Base-by-base conservation (phyloP, 2,329 filamentous ascomycete genomes). In the Colletotrichum lindemuthianum region DNA sequence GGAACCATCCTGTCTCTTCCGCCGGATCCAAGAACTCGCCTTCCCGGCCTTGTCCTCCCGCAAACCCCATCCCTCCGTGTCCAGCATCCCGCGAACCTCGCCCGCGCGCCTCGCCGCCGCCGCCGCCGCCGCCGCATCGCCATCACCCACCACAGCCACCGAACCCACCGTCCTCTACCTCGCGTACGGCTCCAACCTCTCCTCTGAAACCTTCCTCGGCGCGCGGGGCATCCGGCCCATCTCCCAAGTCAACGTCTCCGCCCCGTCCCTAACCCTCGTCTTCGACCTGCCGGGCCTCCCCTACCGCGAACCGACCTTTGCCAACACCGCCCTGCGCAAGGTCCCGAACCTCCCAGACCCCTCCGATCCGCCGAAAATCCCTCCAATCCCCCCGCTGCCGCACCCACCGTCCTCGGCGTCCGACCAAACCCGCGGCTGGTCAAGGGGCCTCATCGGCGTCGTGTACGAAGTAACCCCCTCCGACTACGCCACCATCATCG, bases 151-250 rank as follows among this genome's bases (percentile, higher is more conserved):
- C 47, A 52, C 70, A 37, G 57, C 58, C 61, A 4, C 39, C 2
- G 41, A 59, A 5, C 69, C 70, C 12, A 91, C 90, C 1, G 83
- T 93, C 33, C 84, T 94, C 55, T 95, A 95, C 75, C 86, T 95
- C 24, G 95, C 94, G 10, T 98, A 97, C 75, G 96, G 95, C 69
- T 97, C 93, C 56, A 98, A 98, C 75, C 86, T 98, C 67, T 88
- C 85, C 66, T 87, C 89, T 12, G 81, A 92, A 74, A 96, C 92
- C 0, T 97, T 98, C 76, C 84, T 90, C 51, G 92, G 91, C 63
- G 81, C 78, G 65, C 90, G 95, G 56, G 90, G 90, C 65, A 95
- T 98, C 77, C 87, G 86, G 33, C 96, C 96, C 0, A 72, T 98
- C 12, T 93, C 92, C 43, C 86, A 91, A 68, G 79, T 94, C 72